These are phyloP conservation scores for Suillus bovinus DNA, from an alignment of 768 basidiomycete genomes.

Conservation along the genomic window DNA sequence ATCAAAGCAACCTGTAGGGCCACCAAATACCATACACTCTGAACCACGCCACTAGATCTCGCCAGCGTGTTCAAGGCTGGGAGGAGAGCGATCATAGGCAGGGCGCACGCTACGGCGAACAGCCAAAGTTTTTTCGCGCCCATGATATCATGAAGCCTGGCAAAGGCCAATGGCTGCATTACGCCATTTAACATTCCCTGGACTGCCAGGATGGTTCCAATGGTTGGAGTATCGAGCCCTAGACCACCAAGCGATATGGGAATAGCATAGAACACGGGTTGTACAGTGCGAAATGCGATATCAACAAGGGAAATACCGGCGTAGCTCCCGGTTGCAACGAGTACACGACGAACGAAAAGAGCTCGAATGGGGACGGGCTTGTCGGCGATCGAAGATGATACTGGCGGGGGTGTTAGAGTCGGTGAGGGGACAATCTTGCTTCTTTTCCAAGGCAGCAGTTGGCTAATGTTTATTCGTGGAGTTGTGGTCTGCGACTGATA, in stretches of 20 bases:
- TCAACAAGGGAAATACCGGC: conserved; percentile 59
- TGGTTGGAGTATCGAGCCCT: conserved; percentile 14
- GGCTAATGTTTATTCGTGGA: not conserved
- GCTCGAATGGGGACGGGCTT: conserved; percentile 43
- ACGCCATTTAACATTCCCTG: conserved; percentile 33
- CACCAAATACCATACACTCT: conserved; percentile 49
- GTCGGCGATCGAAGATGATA: not conserved
- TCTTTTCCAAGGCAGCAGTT: not conserved
- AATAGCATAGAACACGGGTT: conserved; percentile 26
- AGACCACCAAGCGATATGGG: conserved; percentile 17
- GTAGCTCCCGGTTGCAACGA: conserved; percentile 60
- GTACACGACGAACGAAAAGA: conserved; percentile 49
- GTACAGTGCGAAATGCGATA: conserved; percentile 53
- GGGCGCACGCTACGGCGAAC: conserved; percentile 45
- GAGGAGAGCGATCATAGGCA: conserved; percentile 49
- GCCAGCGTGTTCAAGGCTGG: conserved; percentile 43
- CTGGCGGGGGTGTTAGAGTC: not conserved
- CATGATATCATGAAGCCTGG: conserved; percentile 48
- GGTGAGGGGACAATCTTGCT: not conserved
- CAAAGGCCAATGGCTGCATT: conserved; percentile 62
- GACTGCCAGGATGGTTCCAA: conserved; percentile 19
- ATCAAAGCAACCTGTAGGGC: conserved; percentile 48
- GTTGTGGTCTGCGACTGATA: not conserved
- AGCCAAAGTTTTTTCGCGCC: conserved; percentile 60
- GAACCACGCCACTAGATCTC: not conserved